These are phyloP conservation scores for Cyclaneusma minus DNA, from an alignment of 2,329 filamentous ascomycete genomes.

Conservation along the genomic window DNA sequence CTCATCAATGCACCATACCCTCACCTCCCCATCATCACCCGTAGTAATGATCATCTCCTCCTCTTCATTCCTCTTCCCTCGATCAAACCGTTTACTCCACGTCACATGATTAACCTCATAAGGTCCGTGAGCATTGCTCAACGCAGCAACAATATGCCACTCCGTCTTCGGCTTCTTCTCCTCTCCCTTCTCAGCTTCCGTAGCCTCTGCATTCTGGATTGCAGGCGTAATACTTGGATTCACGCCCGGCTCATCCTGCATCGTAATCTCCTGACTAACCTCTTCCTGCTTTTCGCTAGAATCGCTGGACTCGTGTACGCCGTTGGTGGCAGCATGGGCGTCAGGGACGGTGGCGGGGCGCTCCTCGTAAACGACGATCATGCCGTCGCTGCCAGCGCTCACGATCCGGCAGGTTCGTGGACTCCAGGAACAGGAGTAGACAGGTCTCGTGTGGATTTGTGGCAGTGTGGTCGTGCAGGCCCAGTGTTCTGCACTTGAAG, in stretches of 20 bases:
- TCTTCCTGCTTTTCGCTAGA: slow-evolving; percentile 11
- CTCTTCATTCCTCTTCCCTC: slow-evolving; percentile 34
- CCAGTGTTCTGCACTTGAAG: slow-evolving; percentile 69
- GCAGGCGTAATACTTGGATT: neutral
- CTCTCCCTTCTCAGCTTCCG: slow-evolving; percentile 11
- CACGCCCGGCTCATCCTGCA: slow-evolving; percentile 10
- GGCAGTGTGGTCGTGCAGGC: slow-evolving; percentile 63
- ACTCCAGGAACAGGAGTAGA: slow-evolving; percentile 83
- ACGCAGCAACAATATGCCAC: slow-evolving; percentile 58
- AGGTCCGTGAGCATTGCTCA: slow-evolving; percentile 68
- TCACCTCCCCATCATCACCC: slow-evolving; percentile 80
- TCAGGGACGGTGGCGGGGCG: slow-evolving; percentile 19
- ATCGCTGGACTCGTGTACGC: slow-evolving; percentile 3
- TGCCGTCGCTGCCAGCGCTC: slow-evolving; percentile 80
- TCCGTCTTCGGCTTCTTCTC: slow-evolving; percentile 24
- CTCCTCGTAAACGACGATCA: slow-evolving; percentile 67
- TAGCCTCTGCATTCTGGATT: slow-evolving; percentile 7
- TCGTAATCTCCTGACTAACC: slow-evolving; percentile 16
- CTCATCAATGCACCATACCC: slow-evolving; percentile 56
- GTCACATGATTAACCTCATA: slow-evolving; percentile 88
- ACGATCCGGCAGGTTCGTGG: slow-evolving; percentile 59
- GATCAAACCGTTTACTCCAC: slow-evolving; percentile 72
- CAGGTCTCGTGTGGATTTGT: slow-evolving; percentile 56
- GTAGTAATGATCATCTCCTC: slow-evolving; percentile 86
- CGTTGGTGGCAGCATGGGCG: slow-evolving; percentile 4